Conservation (phyloP, 768 basidiomycete species). For the Tremella fuciformis region DNA sequence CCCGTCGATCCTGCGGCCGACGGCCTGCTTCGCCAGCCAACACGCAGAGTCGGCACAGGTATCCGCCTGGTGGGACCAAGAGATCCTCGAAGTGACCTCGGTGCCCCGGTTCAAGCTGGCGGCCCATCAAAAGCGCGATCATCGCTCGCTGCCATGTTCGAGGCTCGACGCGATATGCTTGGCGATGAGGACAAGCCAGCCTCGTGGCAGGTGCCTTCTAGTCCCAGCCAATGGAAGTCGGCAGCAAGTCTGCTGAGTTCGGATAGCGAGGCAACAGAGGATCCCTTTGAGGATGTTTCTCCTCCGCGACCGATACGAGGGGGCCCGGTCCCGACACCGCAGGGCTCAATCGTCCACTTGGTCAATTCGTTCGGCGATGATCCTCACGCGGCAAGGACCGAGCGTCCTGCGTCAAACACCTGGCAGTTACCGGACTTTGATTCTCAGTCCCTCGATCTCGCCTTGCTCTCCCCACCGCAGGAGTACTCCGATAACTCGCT, state of each 20-base stretch:
- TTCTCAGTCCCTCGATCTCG: slow-evolving; percentile 61
- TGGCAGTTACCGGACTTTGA: slow-evolving; percentile 55
- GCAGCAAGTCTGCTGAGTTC: slow-evolving; percentile 23
- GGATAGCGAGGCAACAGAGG: slow-evolving; percentile 18
- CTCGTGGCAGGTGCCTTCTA: slow-evolving; percentile 35
- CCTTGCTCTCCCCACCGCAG: slow-evolving; percentile 29
- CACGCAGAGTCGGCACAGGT: slow-evolving; percentile 36
- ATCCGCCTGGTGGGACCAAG: slow-evolving; percentile 53
- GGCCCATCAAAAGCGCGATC: background rate
- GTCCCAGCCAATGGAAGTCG: slow-evolving; percentile 23
- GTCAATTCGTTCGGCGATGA: slow-evolving; percentile 50
- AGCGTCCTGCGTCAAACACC: slow-evolving; percentile 11
- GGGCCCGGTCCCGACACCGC: slow-evolving; percentile 33
- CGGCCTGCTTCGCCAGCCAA: slow-evolving; percentile 23
- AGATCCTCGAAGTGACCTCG: slow-evolving; percentile 41
- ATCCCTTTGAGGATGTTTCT: slow-evolving; percentile 35
- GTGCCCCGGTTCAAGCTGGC: background rate
- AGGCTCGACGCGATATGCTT: slow-evolving; percentile 45
- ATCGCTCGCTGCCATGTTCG: slow-evolving; percentile 18
- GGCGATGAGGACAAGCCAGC: slow-evolving; percentile 43
- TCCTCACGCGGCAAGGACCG: background rate
- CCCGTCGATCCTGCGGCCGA: slow-evolving; percentile 1
- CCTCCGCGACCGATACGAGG: slow-evolving; percentile 43
- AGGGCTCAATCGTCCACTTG: slow-evolving; percentile 45
- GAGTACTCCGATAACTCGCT: slow-evolving; percentile 1